A percentile compares a stretch with the other conserved stretches of the same genome.
Evolutionary conservation across 768 basidiomycete genomes (phyloP).

Genomic region (Agaricus bisporus): DNA sequence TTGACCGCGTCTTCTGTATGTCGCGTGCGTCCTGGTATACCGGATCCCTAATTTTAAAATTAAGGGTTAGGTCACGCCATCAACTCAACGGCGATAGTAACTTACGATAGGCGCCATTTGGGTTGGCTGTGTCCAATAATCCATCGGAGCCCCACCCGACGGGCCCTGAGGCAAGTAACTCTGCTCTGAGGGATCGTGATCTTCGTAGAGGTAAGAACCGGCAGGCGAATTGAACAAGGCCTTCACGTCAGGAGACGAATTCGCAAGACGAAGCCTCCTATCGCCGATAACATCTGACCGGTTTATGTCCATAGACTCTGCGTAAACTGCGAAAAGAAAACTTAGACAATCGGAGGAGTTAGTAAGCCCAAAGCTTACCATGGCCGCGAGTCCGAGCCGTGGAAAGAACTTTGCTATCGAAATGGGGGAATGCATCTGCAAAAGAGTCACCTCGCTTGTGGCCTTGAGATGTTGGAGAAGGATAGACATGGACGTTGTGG

Average conservation of each 20-base stretch:
- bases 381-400: slow-evolving; percentile 66
- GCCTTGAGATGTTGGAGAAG: slow-evolving; percentile 68
- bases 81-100: slow-evolving; percentile 14
- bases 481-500: slow-evolving; percentile 79
- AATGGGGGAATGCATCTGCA: slow-evolving; percentile 93
- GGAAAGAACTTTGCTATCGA: slow-evolving; percentile 90
- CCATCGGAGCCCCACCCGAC: slow-evolving; percentile 32
- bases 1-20: slow-evolving; percentile 70
- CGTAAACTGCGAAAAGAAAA: slow-evolving; percentile 4
- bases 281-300: slow-evolving; percentile 67
- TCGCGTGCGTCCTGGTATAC: slow-evolving; percentile 59
- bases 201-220: slow-evolving; percentile 68
- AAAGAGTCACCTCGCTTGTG: slow-evolving; percentile 91
- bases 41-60: slow-evolving; percentile 46
- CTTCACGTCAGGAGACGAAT: slow-evolving; percentile 92
- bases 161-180: slow-evolving; percentile 40
- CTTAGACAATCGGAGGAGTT: not conserved
- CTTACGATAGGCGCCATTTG: slow-evolving; percentile 64
- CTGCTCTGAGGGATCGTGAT: slow-evolving; percentile 52
- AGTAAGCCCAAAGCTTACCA: slow-evolving; percentile 26
- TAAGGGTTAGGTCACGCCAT: slow-evolving; percentile 14
- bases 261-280: slow-evolving; percentile 74
- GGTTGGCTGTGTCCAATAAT: slow-evolving; percentile 62
- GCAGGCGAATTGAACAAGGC: slow-evolving; percentile 86
- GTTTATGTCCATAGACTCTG: slow-evolving; percentile 77